Evolutionary conservation across 495 filamentous ascomycete genomes (phyloP).

Genomic region (Penicillium tannophilum): DNA sequence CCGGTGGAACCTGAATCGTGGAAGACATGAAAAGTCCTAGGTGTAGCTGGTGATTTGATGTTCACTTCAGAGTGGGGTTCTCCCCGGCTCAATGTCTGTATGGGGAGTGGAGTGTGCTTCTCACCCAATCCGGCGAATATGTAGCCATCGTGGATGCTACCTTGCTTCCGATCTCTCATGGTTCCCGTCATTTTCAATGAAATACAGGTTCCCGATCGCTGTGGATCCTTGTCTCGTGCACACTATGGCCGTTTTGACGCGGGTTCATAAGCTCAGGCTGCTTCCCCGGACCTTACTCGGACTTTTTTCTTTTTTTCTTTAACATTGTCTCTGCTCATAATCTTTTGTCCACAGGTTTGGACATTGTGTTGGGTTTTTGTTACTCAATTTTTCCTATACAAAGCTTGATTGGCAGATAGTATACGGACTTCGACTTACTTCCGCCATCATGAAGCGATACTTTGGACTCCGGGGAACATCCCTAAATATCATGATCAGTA

Average conservation of each 20-base stretch:
- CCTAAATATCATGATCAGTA: constrained; percentile 67
- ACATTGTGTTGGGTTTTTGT: constrained; percentile 4
- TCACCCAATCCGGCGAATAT: constrained; percentile 23
- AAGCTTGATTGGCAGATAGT: not conserved
- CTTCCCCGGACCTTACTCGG: constrained; percentile 13
- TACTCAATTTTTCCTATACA: constrained; percentile 17
- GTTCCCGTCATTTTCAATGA: constrained; percentile 11
- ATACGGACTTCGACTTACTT: not conserved
- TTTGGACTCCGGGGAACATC: constrained; percentile 64
- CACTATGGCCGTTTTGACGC: not conserved
- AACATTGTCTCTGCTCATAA: constrained; percentile 3
- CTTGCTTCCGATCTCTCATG: constrained; percentile 14
- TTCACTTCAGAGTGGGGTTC: not conserved
- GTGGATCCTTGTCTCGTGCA: constrained; percentile 11
- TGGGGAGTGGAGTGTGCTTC: constrained; percentile 2
- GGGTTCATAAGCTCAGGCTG: constrained; percentile 19
- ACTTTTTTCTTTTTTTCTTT: constrained; percentile 6
- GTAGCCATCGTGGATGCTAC: constrained; percentile 20
- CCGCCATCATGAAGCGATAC: constrained; percentile 39
- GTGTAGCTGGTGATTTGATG: constrained; percentile 11
- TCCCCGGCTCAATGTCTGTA: constrained; percentile 8
- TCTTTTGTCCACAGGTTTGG: constrained; percentile 14
- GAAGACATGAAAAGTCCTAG: constrained; percentile 2
- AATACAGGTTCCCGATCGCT: not conserved
- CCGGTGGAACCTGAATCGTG: constrained; percentile 18